These are phyloP conservation scores for Mimosa pudica DNA, from an alignment of 306 rosid genomes.

Conservation along the genomic window DNA sequence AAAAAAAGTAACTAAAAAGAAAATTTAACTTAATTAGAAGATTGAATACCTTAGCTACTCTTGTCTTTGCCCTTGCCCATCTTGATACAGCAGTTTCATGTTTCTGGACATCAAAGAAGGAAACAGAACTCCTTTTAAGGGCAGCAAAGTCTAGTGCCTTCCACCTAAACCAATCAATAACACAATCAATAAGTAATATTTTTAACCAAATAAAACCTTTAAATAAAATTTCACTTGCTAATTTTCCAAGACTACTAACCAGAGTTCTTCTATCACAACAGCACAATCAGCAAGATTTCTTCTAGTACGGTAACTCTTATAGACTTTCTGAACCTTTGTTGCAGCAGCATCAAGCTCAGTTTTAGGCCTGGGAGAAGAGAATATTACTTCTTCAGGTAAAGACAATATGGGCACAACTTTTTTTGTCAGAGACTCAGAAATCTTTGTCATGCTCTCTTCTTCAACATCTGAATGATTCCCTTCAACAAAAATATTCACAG, in stretches of 20 bases:
- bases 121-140: constrained; percentile 62
- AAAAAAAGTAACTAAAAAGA: not conserved
- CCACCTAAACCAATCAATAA: constrained; percentile 53
- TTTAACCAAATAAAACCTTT: not conserved
- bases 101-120: constrained; percentile 62
- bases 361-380: constrained; percentile 63
- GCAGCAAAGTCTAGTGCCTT: constrained; percentile 72
- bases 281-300: constrained; percentile 97
- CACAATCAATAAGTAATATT: constrained; percentile 4
- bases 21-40: not conserved
- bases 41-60: constrained; percentile 65
- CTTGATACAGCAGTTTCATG: constrained; percentile 67
- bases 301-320: constrained; percentile 86
- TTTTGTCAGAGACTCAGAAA: constrained; percentile 30
- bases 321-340: constrained; percentile 73
- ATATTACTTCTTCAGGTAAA: constrained; percentile 53
- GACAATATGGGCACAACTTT: constrained; percentile 51
- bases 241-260: constrained; percentile 48
- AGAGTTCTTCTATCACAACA: constrained; percentile 82
- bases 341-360: constrained; percentile 86
- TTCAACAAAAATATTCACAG: constrained; percentile 52
- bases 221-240: not conserved
- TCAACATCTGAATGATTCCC: constrained; percentile 46
- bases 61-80: constrained; percentile 79
- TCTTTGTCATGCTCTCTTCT: constrained; percentile 28